Conservation (phyloP, 768 basidiomycete species). For the Kwoniella mangroviensis region DNA sequence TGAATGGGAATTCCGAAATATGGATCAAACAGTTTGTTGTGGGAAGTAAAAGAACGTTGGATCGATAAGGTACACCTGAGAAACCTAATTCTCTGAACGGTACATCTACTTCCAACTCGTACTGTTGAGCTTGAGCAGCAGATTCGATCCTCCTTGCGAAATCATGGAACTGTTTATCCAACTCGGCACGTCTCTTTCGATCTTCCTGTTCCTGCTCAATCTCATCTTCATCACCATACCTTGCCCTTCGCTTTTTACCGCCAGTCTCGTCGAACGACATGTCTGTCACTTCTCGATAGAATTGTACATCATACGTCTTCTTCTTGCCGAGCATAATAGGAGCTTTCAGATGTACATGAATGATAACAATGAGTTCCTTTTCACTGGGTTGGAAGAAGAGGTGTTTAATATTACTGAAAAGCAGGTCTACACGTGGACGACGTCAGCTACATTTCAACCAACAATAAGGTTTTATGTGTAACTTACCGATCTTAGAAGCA, state of each 20-base stretch:
- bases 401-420: constrained; percentile 97
- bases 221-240: constrained; percentile 98
- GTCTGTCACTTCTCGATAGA: constrained; percentile 96
- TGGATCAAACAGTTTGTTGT: constrained; percentile 96
- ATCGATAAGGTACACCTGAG: constrained; percentile 93
- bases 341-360: constrained; percentile 88
- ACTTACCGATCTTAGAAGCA: constrained; percentile 68
- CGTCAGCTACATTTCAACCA: too few species aligned
- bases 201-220: constrained; percentile 99
- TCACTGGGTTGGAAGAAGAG: constrained; percentile 99
- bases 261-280: constrained; percentile 99
- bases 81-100: constrained; percentile 98
- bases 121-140: constrained; percentile 76
- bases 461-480: not conserved
- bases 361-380: constrained; percentile 88
- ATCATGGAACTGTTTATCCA: constrained; percentile 92
- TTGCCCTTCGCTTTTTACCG: constrained; percentile 94
- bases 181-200: constrained; percentile 78
- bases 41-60: constrained; percentile 90
- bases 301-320: constrained; percentile 98
- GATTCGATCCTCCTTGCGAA: constrained; percentile 93
- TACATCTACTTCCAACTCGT: constrained; percentile 87
- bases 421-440: constrained; percentile 67
- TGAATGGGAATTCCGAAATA: constrained; percentile 91
- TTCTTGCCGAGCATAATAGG: constrained; percentile 99